Conservation (phyloP, 371 early-diverging fungal genomes). For the Mortierella sp. region DNA sequence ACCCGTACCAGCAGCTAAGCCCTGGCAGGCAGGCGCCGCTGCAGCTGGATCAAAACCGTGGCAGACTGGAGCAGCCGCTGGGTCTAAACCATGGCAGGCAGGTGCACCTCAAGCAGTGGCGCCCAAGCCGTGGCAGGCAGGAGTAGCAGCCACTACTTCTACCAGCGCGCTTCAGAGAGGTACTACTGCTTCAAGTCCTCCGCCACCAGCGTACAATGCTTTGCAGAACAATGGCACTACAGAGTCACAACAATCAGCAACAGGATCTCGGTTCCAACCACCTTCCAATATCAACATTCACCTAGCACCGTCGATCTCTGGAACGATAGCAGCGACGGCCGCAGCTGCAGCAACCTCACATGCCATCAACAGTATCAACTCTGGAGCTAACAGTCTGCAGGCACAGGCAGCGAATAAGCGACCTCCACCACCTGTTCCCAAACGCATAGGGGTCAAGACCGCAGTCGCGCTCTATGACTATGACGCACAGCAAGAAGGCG, state of each 20-base stretch:
- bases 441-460: conserved; percentile 39
- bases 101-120: conserved; percentile 9
- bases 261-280: conserved; percentile 19
- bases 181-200: no score
- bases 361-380: conserved; percentile 21
- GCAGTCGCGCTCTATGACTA: conserved; percentile 79
- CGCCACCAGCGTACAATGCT: conserved; percentile 51
- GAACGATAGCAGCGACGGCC: conserved; percentile 33
- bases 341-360: conserved; percentile 36
- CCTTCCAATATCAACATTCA: conserved; percentile 35
- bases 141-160: neutral
- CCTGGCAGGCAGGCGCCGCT: conserved; percentile 11
- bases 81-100: conserved; percentile 31
- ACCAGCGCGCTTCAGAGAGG: conserved; percentile 4
- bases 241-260: conserved; percentile 3
- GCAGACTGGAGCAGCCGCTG: conserved; percentile 11
- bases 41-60: conserved; percentile 16
- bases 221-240: neutral
- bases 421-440: conserved; percentile 44
- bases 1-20: conserved; percentile 19
- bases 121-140: conserved; percentile 24
- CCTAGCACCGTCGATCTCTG: conserved; percentile 29
- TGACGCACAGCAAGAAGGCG: conserved; percentile 74
- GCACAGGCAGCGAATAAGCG: conserved; percentile 23
- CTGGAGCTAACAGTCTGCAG: conserved; percentile 5